Conservation (phyloP, 371 early-diverging fungal species). For the Mucor racemosus region DNA sequence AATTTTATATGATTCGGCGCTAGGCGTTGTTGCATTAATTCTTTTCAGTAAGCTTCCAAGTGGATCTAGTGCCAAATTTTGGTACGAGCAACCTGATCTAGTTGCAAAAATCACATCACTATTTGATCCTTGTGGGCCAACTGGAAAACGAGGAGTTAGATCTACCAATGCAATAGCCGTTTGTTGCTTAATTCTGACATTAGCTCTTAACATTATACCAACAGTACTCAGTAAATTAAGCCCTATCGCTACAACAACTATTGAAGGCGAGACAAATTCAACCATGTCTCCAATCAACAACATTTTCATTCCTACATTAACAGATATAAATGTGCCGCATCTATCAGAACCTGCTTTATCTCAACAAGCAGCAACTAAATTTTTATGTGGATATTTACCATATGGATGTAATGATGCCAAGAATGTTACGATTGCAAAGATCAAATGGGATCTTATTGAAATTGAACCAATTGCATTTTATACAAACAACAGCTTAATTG, state of each 20-base stretch:
- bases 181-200: constrained; percentile 1
- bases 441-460: constrained; percentile 7
- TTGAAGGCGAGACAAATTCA: background rate
- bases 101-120: constrained; percentile 13
- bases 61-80: constrained; percentile 23
- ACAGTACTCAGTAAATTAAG: constrained; percentile 20
- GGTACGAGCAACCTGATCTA: constrained; percentile 24
- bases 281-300: constrained; percentile 13
- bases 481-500: background rate
- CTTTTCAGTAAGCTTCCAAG: constrained; percentile 17
- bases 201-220: constrained; percentile 16
- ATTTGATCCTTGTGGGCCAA: constrained; percentile 22
- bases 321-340: constrained; percentile 16
- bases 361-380: background rate
- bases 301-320: constrained; percentile 19
- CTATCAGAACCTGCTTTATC: background rate
- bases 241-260: background rate
- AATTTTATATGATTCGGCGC: constrained; percentile 11
- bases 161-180: constrained; percentile 14
- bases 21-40: constrained; percentile 7
- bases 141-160: constrained; percentile 17
- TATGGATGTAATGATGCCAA: constrained; percentile 16
- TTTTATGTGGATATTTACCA: constrained; percentile 13
- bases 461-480: background rate
- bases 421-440: constrained; percentile 6